Base-by-base conservation (phyloP, 2,329 filamentous ascomycete species). In the Domatiomyces globalis region DNA sequence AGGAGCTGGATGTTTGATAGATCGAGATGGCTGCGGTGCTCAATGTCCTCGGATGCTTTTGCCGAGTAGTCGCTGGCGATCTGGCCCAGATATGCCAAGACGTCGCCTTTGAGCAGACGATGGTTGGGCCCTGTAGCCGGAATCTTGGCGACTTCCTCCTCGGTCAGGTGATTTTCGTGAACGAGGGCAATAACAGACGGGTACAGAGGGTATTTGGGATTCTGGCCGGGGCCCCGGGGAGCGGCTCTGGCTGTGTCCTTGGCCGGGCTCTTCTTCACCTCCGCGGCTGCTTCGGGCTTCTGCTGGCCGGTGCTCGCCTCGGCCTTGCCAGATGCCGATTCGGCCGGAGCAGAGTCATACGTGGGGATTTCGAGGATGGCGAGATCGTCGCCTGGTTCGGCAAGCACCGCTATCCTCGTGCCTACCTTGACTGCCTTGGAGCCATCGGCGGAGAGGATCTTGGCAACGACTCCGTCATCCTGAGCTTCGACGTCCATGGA, bases 401-500 rank as follows among this genome's bases (percentile, higher is more conserved):
- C 87, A 49, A 89, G 74, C 54, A 94, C 85, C 45, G 81, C 87
- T 72, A 94, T 94, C 62, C 87, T 77, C 46, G 78, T 73, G 58
- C 87, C 87, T 50, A 94, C 87, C 67, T 85, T 77, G 36, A 94
- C 77, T 46, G 73, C 74, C 72, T 94, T 92, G 66, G 76, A 77
- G 50, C 86, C 86, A 64, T 88, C 83, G 44, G 72, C 72, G 64
- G 81, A 73, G 65, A 74, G 59, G 56, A 94, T 90, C 75, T 92
- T 94, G 65, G 88, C 81, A 67, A 94, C 71, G 60, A 90, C 74
- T 43, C 88, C 87, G 64, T 94, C 87, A 45, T 94, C 87, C 71
- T 92, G 87, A 43, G 87, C 87, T 73, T 94, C 88, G 22, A 94
- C 87, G 61, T 94, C 88, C 87, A 94, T 94, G 51, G 86, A 86